These are phyloP conservation scores for Boeremia exigua DNA, from an alignment of 2,329 filamentous ascomycete species.

Conservation along the genomic window DNA sequence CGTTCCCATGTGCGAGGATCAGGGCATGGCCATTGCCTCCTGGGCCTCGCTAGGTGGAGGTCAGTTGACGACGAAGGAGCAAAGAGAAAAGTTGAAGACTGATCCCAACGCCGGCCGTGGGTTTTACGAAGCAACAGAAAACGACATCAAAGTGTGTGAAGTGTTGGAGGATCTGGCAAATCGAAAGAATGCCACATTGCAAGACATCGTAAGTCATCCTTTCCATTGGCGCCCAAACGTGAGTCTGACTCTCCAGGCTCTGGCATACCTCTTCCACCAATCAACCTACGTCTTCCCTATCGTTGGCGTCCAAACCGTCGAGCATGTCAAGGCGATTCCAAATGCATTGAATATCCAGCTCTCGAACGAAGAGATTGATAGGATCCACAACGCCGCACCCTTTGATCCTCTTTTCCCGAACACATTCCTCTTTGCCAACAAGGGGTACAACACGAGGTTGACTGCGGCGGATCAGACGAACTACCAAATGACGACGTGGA, in stretches of 20 bases:
- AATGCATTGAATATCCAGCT: conserved; percentile 68
- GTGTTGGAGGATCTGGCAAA: conserved; percentile 66
- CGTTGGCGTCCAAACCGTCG: conserved; percentile 70
- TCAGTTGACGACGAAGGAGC: conserved; percentile 42
- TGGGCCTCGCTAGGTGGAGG: conserved; percentile 52
- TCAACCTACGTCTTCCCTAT: conserved; percentile 76
- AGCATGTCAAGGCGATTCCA: conserved; percentile 73
- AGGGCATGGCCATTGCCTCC: conserved; percentile 65
- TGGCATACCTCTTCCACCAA: conserved; percentile 25
- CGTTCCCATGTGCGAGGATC: conserved; percentile 65
- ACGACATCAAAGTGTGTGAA: conserved; percentile 59
- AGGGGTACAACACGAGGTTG: conserved; percentile 2
- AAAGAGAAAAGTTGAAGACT: conserved; percentile 45
- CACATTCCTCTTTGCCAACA: conserved; percentile 4
- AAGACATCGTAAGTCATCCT: conserved; percentile 57
- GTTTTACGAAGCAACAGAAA: conserved; percentile 48
- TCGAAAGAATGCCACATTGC: conserved; percentile 56
- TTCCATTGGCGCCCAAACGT: neutral
- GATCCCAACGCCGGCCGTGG: conserved; percentile 47
- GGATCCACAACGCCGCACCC: conserved; percentile 61
- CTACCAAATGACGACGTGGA: conserved; percentile 17
- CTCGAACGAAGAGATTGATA: conserved; percentile 65
- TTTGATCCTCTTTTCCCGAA: conserved; percentile 29
- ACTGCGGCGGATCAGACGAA: conserved; percentile 9
- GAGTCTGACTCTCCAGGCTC: conserved; percentile 1